Conservation (phyloP, 2,329 filamentous ascomycete genomes). For the Talaromyces rugulosus region DNA sequence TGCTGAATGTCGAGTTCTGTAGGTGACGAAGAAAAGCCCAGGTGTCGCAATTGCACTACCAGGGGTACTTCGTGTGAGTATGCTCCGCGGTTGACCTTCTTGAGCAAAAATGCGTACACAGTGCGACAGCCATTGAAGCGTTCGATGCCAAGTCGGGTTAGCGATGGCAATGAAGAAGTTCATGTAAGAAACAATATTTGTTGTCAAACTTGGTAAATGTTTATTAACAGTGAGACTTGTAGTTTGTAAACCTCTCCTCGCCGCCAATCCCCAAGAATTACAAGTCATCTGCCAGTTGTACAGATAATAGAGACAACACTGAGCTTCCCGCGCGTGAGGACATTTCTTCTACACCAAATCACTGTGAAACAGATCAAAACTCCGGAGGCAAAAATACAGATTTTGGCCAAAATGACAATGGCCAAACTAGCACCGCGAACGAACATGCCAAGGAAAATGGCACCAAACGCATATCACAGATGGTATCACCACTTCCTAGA, state of each 20-base stretch:
- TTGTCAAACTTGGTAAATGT: neutral
- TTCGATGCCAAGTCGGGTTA: neutral
- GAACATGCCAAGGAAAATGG: neutral
- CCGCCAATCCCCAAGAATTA: neutral
- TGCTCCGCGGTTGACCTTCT: conserved; percentile 45
- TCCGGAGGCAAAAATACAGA: neutral
- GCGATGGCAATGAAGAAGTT: conserved; percentile 18
- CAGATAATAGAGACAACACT: neutral
- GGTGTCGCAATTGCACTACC: conserved; percentile 45
- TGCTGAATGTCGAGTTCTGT: neutral
- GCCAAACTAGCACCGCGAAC: neutral
- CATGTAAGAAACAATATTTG: conserved; percentile 15
- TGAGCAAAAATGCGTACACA: conserved; percentile 48
- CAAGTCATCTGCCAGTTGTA: neutral
- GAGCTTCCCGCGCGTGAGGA: neutral
- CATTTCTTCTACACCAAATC: neutral
- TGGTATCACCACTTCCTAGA: neutral
- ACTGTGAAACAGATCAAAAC: neutral
- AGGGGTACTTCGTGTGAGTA: conserved; percentile 49
- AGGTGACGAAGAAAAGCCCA: conserved; percentile 52
- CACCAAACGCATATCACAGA: neutral
- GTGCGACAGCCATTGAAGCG: conserved; percentile 18
- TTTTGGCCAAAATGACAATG: neutral
- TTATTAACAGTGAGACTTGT: neutral
- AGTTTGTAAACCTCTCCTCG: neutral